Base-by-base conservation (phyloP, 169 alveolate species). In the Eimeria necatrix region DNA sequence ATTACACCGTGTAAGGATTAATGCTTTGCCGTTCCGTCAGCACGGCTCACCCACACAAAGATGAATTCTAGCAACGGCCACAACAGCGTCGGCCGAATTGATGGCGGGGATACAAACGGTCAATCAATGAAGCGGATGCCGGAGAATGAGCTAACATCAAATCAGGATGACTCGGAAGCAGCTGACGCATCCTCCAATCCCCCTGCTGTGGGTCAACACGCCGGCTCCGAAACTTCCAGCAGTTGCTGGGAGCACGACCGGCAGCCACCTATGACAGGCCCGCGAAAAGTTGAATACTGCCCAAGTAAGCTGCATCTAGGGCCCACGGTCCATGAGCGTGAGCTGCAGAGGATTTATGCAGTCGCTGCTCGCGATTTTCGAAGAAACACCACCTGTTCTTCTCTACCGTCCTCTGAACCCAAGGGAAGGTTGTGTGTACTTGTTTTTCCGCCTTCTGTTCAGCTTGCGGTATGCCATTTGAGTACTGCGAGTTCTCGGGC, bases 401-500 rank as follows among this genome's bases (percentile, higher is more conserved):
- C 8, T 68, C 18, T 18, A 9, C 4, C 80, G 16, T 20, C 46
- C 32, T 16, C 2, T 32, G 41, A 32, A 32, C 41, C 41, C 41
- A 32, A 32, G 41, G 41, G 2, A 32, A 32, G 41, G 41, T 32
- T 32, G 41, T 32, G 41, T 32, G 41, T 32, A 32, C 41, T 32
- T 32, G 41, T 32, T 32, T 32, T 32, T 32, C 41, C 41, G 41
- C 41, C 6, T 56, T 14, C 16, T 24, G 56, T 49, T 20, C 53
- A 83, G 91, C 91, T 49, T 83, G 91, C 56, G 60, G 91, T 9
- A 83, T 83, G 91, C 91, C 91, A 14, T 83, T 83, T 59, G 91
- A 83, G 59, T 83, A 83, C 91, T 83, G 91, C 91, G 91, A 83
- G 91, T 83, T 56, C 91, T 83, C 91, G 32, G 91, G 74, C 16